Evolutionary conservation across 768 basidiomycete genomes (phyloP).

Genomic region (Podaxis carcinomalis): DNA sequence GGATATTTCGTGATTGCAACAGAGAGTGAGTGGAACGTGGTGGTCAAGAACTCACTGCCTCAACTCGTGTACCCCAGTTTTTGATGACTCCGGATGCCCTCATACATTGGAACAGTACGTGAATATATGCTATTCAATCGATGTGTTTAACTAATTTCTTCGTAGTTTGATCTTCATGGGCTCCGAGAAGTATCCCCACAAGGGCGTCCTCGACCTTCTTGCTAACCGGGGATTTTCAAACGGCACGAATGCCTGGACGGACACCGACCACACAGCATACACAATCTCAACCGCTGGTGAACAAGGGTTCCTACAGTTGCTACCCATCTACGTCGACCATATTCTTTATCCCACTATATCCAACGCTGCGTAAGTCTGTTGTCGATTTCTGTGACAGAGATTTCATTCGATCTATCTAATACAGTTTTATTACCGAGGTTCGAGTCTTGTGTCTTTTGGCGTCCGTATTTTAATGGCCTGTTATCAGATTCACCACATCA

Average conservation of each 20-base stretch:
- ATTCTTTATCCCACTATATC: constrained; percentile 95
- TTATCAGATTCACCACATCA: constrained; percentile 86
- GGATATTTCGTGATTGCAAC: constrained; percentile 89
- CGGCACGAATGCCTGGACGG: constrained; percentile 97
- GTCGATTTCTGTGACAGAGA: not conserved
- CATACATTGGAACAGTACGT: constrained; percentile 94
- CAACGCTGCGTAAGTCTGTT: constrained; percentile 63
- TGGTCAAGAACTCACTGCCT: not conserved
- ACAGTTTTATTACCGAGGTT: constrained; percentile 58
- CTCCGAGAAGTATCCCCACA: constrained; percentile 92
- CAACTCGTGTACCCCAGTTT: constrained; percentile 47
- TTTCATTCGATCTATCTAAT: constrained; percentile 10
- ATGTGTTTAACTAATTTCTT: constrained; percentile 9
- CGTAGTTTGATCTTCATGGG: constrained; percentile 89
- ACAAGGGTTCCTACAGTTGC: constrained; percentile 82
- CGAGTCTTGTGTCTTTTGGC: constrained; percentile 2
- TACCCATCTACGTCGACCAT: constrained; percentile 93
- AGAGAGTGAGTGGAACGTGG: constrained; percentile 54
- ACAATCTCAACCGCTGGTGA: constrained; percentile 94
- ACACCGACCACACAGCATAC: constrained; percentile 91
- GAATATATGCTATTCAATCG: not conserved
- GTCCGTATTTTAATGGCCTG: constrained; percentile 8
- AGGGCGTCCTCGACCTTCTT: constrained; percentile 91
- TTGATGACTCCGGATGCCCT: constrained; percentile 91
- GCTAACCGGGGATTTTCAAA: constrained; percentile 93